Conservation (phyloP, 148 eudicot genomes). For the Rhododendron ovatum region DNA sequence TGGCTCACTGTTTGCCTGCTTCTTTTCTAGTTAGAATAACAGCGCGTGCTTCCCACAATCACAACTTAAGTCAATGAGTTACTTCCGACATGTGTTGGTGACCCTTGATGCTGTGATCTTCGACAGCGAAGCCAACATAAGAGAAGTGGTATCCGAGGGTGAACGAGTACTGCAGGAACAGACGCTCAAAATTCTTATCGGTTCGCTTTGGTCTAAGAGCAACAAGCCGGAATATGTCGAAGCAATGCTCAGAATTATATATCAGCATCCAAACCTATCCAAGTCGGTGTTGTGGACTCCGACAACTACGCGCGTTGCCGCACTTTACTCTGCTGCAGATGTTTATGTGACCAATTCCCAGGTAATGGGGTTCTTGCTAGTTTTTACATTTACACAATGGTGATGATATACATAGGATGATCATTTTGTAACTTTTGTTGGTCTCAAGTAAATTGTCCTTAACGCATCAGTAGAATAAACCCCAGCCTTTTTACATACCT, state of each 20-base stretch:
- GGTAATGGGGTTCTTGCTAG: conserved; percentile 25
- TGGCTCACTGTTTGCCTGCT: conserved; percentile 1
- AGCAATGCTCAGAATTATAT: conserved; percentile 51
- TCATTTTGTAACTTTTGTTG: no score
- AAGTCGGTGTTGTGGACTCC: conserved; percentile 84
- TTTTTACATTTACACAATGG: background rate
- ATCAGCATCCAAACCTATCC: conserved; percentile 61
- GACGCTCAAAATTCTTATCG: conserved; percentile 67
- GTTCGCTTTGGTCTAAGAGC: conserved; percentile 96
- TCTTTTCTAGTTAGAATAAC: background rate
- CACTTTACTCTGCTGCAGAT: conserved; percentile 97
- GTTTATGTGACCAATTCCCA: conserved; percentile 85
- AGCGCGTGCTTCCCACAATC: background rate
- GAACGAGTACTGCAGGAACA: conserved; percentile 18
- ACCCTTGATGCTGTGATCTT: background rate
- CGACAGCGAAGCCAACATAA: conserved; percentile 11
- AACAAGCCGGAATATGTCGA: conserved; percentile 74
- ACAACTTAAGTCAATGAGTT: background rate
- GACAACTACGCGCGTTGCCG: conserved; percentile 82
- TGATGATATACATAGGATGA: no score
- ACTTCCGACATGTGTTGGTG: background rate
- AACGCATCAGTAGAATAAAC: no score
- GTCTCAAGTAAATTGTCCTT: no score
- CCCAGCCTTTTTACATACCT: no score
- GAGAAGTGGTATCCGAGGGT: conserved; percentile 19